These are phyloP conservation scores for Coemansia aciculifera DNA, from an alignment of 192 early-diverging fungal genomes.

Conservation along the genomic window DNA sequence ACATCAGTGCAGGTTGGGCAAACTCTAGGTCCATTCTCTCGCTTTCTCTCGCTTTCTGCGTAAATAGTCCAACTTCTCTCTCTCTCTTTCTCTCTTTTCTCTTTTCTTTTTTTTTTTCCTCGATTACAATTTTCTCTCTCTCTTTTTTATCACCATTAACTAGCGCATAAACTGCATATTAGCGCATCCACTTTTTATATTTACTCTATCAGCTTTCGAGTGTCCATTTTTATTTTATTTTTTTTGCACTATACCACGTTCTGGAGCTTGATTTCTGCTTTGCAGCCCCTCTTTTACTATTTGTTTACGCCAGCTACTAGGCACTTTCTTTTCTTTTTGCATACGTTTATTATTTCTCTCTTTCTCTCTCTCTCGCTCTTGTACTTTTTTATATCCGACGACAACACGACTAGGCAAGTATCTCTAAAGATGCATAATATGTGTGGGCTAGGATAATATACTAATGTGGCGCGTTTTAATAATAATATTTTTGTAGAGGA, in stretches of 20 bases:
- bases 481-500: constrained; percentile 4
- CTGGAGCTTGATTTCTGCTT: constrained; percentile 10
- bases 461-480: background rate
- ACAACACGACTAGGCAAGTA: background rate
- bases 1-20: background rate
- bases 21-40: background rate
- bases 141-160: constrained; percentile 8
- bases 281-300: background rate
- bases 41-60: constrained; percentile 2
- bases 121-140: constrained; percentile 13
- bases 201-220: background rate
- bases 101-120: background rate
- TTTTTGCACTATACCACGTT: background rate
- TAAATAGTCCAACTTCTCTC: background rate
- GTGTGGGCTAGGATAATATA: background rate
- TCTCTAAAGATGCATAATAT: background rate
- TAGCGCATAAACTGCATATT: constrained; percentile 12
- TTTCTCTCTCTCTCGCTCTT: background rate
- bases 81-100: constrained; percentile 11
- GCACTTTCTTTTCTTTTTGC: constrained; percentile 3
- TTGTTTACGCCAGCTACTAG: constrained; percentile 2
- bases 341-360: background rate
- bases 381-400: constrained; percentile 16
- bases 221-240: too few relatives aligned
- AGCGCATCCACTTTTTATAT: background rate